Conservation (phyloP, 2,329 filamentous ascomycete genomes). For the Hymenoscyphus albidus region DNA sequence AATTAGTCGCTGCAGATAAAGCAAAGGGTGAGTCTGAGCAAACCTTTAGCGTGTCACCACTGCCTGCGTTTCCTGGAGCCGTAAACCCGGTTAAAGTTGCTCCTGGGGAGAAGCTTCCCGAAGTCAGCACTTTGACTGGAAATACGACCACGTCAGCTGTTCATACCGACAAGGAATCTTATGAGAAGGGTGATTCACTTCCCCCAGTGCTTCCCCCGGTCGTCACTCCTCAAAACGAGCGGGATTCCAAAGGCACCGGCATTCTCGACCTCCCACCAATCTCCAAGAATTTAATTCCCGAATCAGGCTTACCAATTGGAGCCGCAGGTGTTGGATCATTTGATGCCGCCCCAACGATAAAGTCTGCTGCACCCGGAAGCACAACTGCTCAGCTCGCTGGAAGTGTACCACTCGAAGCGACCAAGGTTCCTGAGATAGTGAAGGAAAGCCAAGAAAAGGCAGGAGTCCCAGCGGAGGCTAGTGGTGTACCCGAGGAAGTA, state of each 20-base stretch:
- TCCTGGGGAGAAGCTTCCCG: constrained; percentile 78
- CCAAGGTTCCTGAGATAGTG: constrained; percentile 58
- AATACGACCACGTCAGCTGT: constrained; percentile 70
- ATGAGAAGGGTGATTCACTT: constrained; percentile 69
- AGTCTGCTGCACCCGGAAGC: constrained; percentile 46
- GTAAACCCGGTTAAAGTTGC: constrained; percentile 78
- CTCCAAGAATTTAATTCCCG: constrained; percentile 67
- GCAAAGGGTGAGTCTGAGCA: constrained; percentile 39
- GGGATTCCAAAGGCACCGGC: constrained; percentile 33
- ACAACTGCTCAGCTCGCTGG: constrained; percentile 42
- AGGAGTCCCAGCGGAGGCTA: constrained; percentile 61
- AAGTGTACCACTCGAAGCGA: constrained; percentile 41
- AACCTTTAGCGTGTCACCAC: constrained; percentile 54
- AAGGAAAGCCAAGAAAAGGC: constrained; percentile 69
- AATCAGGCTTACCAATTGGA: constrained; percentile 71
- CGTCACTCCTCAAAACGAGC: constrained; percentile 41
- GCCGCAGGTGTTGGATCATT: constrained; percentile 44
- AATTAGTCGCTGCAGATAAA: constrained; percentile 59
- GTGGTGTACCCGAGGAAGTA: constrained; percentile 61
- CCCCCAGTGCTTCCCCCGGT: constrained; percentile 33
- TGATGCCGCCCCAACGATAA: constrained; percentile 48
- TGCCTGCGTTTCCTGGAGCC: constrained; percentile 58
- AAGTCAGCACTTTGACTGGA: constrained; percentile 56
- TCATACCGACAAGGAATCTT: constrained; percentile 77
- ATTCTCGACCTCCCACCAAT: constrained; percentile 52